Base-by-base conservation (phyloP, 257 asterid genomes). In the Nyctanthes arbortristis region DNA sequence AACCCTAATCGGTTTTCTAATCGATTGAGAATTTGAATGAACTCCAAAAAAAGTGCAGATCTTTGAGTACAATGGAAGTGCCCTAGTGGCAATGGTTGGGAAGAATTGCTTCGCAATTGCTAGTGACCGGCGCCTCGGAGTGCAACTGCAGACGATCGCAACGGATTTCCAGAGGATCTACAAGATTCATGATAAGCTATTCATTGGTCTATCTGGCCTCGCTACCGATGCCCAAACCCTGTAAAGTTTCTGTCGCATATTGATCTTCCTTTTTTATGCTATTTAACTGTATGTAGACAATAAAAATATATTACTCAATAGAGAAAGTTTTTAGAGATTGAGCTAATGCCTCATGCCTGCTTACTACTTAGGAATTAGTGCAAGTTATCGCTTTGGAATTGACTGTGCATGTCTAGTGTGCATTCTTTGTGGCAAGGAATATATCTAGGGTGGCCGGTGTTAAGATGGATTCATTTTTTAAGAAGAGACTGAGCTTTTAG, bases 21-120 rank as follows among this genome's bases (percentile, higher is more conserved):
- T 67, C 52, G 20, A 30, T 27, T 49, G 60, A 30, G 24, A 52
- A 68, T 61, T n/a, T 39, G 35, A 18, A 28, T 73, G 55, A 36
- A 67, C 49, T 13, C 35, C 7, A 20, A 37, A 4, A 22, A 34
- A 54, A 18, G 56, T 78, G 35, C 93, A 93, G 98, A 93, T 93
- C 83, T 91, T 93, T 37, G 97, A 93, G 87, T 93, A 93, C 75
- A 93, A 93, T 84, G 98, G 98, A 65, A 93, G 98, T 76, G 98
- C 96, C 56, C 52, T 90, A 47, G 97, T 91, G 73, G 98, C 97
- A 7, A 90, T 90, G 98, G 97, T 93, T 55, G 97, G 97, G 66
- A 88, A 90, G 72, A 90, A 93, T 69, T 93, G 98, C 76, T 93
- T 93, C 20, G 97, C 98, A 12, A 92, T 90, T 63, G 97, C 98